Conservation (phyloP, 805 yeast genomes). For the Clavispora phyllophila region DNA sequence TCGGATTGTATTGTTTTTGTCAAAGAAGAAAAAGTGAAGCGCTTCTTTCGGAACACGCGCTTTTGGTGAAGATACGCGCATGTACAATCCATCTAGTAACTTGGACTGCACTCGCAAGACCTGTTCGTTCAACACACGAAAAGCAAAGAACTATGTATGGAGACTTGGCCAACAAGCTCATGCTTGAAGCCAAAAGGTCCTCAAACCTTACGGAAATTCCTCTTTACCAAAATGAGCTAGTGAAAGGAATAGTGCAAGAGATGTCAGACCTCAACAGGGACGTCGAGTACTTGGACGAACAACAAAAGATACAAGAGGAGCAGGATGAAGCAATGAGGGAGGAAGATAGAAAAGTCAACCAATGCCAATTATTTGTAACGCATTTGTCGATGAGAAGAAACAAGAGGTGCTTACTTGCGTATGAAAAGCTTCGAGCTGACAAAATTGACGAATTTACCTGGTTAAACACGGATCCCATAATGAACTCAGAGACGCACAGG, state of each 20-base stretch:
- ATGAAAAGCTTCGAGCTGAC: conserved; percentile 67
- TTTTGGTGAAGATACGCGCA: not conserved
- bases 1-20: no score
- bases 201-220: conserved; percentile 62
- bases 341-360: conserved; percentile 43
- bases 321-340: conserved; percentile 17
- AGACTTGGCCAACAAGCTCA: conserved; percentile 77
- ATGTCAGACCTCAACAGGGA: conserved; percentile 56
- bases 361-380: conserved; percentile 64
- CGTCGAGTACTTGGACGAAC: conserved; percentile 43
- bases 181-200: conserved; percentile 79
- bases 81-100: not conserved
- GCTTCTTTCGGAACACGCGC: no score
- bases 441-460: conserved; percentile 65
- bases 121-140: not conserved
- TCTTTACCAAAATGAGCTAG: conserved; percentile 64
- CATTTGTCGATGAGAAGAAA: conserved; percentile 79
- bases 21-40: no score
- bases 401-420: conserved; percentile 84
- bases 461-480: conserved; percentile 55
- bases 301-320: conserved; percentile 15
- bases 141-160: conserved; percentile 65
- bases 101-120: not conserved
- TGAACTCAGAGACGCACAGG: conserved; percentile 11
- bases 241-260: conserved; percentile 68